Percentiles rank a stretch among this genome's conserved stretches.
These are phyloP conservation scores for Penicillium diatomitis DNA, from an alignment of 495 filamentous ascomycete species.

Conservation along the genomic window DNA sequence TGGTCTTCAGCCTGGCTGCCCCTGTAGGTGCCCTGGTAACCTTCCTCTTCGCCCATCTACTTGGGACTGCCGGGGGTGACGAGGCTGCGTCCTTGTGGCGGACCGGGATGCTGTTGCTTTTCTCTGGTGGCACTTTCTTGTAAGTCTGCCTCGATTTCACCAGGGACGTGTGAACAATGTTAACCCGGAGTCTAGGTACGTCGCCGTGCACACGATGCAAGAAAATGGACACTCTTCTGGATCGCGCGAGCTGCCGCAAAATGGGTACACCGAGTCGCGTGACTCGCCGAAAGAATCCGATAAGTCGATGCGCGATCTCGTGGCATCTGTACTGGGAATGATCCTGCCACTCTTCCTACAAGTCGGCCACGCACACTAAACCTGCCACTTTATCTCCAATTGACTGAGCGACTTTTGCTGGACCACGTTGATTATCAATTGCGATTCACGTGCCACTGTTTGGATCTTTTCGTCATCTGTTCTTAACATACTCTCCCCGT, in stretches of 20 bases:
- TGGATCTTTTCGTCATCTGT: too few species aligned
- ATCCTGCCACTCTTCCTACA: constrained; percentile 80
- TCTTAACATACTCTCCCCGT: too few species aligned
- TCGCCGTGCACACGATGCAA: constrained; percentile 98
- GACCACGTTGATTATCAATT: too few species aligned
- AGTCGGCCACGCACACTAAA: constrained; percentile 78
- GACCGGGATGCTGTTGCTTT: constrained; percentile 85
- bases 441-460: too few species aligned
- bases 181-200: constrained; percentile 54
- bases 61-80: constrained; percentile 45
- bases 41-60: constrained; percentile 64
- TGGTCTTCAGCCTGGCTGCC: constrained; percentile 86
- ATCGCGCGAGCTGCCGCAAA: constrained; percentile 45
- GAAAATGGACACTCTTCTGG: constrained; percentile 49
- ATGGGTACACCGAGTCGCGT: constrained; percentile 57
- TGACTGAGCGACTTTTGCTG: neutral
- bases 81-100: constrained; percentile 61
- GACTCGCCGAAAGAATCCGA: constrained; percentile 30
- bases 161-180: neutral
- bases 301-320: constrained; percentile 44
- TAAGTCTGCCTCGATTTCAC: constrained; percentile 36
- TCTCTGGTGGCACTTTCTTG: constrained; percentile 93
- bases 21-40: constrained; percentile 79
- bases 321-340: constrained; percentile 81
- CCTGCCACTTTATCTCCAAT: neutral